A percentile compares a stretch with the other conserved stretches of the same genome.
Conservation (phyloP, 306 rosid genomes). For the Cucumis melo region DNA sequence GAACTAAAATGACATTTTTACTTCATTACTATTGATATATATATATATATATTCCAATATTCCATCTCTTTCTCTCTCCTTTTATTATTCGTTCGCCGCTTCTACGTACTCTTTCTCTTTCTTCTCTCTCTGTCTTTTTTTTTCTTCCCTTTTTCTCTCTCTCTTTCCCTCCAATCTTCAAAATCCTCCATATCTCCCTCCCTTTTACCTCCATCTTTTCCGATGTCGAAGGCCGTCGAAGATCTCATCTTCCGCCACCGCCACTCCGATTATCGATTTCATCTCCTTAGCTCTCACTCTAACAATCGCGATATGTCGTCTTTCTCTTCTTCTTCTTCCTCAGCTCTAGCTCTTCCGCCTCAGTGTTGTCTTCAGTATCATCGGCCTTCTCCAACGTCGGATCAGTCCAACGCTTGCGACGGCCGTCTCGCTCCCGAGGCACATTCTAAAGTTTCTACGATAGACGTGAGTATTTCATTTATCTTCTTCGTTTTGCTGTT, state of each 20-base stretch:
- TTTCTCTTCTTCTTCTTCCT: neutral
- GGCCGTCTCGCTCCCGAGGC: neutral
- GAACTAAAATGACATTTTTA: too few species aligned
- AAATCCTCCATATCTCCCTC: neutral
- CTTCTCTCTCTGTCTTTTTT: neutral
- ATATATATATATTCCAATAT: neutral
- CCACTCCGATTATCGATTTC: slow-evolving; percentile 19
- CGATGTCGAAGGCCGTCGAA: slow-evolving; percentile 16
- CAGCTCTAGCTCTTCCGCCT: neutral
- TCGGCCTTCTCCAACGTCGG: neutral
- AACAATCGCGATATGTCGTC: slow-evolving; percentile 1
- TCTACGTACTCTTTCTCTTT: neutral
- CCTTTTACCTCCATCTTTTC: neutral
- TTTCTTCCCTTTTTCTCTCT: neutral
- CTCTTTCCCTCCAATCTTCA: slow-evolving; percentile 25
- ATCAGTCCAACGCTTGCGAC: neutral
- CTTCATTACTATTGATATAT: neutral
- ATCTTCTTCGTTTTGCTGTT: neutral
- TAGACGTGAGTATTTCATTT: neutral
- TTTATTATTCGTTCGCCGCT: neutral
- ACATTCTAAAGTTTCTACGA: neutral
- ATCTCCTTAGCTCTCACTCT: slow-evolving; percentile 17
- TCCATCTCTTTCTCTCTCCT: neutral
- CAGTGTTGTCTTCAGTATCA: neutral
- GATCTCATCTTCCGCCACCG: slow-evolving; percentile 20